Evolutionary conservation across 2,329 filamentous ascomycete genomes (phyloP).

Genomic region (Microdochium paspali): DNA sequence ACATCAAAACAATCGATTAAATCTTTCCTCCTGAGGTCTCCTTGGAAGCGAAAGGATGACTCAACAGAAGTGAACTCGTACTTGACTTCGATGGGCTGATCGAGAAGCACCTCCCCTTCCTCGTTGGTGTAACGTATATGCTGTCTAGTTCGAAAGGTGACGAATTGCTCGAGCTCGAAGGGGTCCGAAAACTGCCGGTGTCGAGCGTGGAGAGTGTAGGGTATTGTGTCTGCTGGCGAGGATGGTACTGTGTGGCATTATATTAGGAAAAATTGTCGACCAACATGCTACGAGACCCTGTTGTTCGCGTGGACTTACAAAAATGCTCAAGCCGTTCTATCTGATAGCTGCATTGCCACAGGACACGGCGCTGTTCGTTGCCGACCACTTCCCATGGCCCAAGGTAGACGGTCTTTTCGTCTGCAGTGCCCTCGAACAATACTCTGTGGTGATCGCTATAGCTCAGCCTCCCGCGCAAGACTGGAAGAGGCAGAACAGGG

Average conservation of each 20-base stretch:
- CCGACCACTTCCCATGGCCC: constrained; percentile 43
- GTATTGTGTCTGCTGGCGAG: constrained; percentile 33
- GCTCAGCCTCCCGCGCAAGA: neutral
- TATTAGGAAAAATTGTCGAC: neutral
- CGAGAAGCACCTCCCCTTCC: constrained; percentile 35
- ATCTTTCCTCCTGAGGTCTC: constrained; percentile 36
- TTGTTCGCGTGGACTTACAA: constrained; percentile 20
- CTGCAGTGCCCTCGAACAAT: constrained; percentile 38
- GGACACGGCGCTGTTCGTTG: constrained; percentile 35
- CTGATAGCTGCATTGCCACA: constrained; percentile 44
- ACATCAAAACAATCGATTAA: constrained; percentile 41
- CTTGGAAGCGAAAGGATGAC: constrained; percentile 36
- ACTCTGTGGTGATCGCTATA: constrained; percentile 22
- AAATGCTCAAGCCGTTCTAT: constrained; percentile 42
- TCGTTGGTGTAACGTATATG: constrained; percentile 36
- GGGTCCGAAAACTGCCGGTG: constrained; percentile 41
- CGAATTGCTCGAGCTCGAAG: constrained; percentile 36
- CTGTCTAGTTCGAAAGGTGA: constrained; percentile 37
- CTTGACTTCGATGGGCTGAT: constrained; percentile 35
- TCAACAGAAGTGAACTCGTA: constrained; percentile 42
- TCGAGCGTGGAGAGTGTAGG: constrained; percentile 38
- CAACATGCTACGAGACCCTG: neutral
- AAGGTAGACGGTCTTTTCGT: constrained; percentile 40
- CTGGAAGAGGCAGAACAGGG: constrained; percentile 2
- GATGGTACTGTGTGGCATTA: constrained; percentile 29